phyloP scores from a whole-genome alignment of 169 alveolate genomes.

The Plasmodium knowlesi region DNA sequence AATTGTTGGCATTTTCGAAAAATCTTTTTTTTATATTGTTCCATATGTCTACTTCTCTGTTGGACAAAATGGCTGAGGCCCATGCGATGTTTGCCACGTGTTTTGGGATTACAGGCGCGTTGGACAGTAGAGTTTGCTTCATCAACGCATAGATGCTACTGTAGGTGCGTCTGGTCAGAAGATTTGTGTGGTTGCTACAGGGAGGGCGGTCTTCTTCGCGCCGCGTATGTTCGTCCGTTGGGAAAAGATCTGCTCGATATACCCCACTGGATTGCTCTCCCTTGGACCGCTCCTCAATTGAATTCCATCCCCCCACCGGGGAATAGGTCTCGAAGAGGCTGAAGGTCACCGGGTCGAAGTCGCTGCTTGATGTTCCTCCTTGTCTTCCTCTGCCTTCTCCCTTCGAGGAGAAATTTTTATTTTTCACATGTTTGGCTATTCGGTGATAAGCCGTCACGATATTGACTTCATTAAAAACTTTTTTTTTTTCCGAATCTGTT shows the following conservation, averaged over 20 bases:
- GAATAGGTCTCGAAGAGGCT: slow-evolving; percentile 56
- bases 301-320: background rate
- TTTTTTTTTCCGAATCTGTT: slow-evolving; percentile 7
- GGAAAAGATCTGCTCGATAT: too few species aligned
- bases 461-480: slow-evolving; percentile 40
- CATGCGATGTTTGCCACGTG: slow-evolving; percentile 71
- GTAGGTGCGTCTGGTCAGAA: slow-evolving; percentile 16
- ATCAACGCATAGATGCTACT: slow-evolving; percentile 9
- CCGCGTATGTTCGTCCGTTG: background rate
- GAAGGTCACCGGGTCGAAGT: slow-evolving; percentile 37
- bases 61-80: slow-evolving; percentile 56
- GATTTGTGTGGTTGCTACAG: slow-evolving; percentile 2
- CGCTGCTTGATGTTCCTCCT: background rate
- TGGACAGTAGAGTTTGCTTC: background rate
- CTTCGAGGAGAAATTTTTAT: slow-evolving; percentile 21
- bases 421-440: slow-evolving; percentile 60
- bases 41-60: slow-evolving; percentile 41
- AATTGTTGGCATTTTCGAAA: slow-evolving; percentile 28
- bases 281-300: background rate
- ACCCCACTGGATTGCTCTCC: background rate
- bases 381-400: background rate
- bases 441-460: slow-evolving; percentile 69
- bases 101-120: slow-evolving; percentile 6
- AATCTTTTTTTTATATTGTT: slow-evolving; percentile 35
- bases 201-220: background rate